These are phyloP conservation scores for Rosa rugosa DNA, from an alignment of 306 rosid species.

Conservation along the genomic window DNA sequence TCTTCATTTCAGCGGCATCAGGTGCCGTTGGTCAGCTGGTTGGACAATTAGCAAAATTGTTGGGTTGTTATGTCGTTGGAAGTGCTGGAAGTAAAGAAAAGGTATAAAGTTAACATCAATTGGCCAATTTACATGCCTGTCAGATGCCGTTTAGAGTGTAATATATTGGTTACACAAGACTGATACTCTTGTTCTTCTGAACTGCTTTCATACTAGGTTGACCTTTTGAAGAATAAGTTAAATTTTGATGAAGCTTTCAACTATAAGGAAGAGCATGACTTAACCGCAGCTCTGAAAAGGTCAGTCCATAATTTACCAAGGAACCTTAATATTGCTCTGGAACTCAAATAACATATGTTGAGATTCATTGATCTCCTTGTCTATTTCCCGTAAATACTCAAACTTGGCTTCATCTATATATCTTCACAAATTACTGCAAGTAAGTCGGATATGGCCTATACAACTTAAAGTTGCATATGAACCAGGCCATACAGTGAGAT, in stretches of 20 bases:
- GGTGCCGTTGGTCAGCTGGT: conserved; percentile 42
- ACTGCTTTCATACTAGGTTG: conserved; percentile 28
- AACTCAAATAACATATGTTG: neutral
- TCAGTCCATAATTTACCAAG: neutral
- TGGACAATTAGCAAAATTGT: conserved; percentile 37
- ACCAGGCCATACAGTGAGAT: no score
- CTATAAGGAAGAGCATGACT: conserved; percentile 61
- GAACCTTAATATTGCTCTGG: neutral
- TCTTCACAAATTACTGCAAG: no score
- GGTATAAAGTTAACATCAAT: neutral
- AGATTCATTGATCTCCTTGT: no score
- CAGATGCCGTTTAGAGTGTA: neutral
- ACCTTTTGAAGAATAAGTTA: conserved; percentile 44
- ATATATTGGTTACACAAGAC: neutral
- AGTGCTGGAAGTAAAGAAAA: conserved; percentile 37
- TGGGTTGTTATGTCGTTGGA: conserved; percentile 39
- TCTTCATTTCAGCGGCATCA: conserved; percentile 37
- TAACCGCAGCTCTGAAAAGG: conserved; percentile 53
- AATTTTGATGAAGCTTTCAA: conserved; percentile 58
- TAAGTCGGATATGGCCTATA: no score
- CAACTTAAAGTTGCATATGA: no score
- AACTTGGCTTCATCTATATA: no score
- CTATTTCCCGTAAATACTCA: no score
- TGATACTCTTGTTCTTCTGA: neutral
- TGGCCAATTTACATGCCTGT: neutral